Base-by-base conservation (phyloP, 2,329 filamentous ascomycete species). In the Helminthosporium solani region DNA sequence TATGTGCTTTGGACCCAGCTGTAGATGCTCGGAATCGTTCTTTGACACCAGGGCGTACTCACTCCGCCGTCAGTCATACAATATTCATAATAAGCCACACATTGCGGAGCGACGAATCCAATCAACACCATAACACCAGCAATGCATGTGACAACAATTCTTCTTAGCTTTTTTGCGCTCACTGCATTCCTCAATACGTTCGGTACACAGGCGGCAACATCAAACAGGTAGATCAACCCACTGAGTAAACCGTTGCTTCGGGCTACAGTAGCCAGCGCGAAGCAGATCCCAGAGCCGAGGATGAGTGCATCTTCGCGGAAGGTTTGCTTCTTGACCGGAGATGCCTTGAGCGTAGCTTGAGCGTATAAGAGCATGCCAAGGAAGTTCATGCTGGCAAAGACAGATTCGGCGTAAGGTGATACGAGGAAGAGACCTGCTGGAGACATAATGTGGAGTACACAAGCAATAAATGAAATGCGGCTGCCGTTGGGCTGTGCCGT, bases 341-440 rank as follows among this genome's bases (percentile, higher is more conserved):
- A 38, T 35, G 28, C 44, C 21, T 42, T 44, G 27, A 35, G 54
- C 31, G 39, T 60, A 33, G 60, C 74, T 35, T 77, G 75, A 1
- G 81, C 80, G 65, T 92, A 94, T 38, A 86, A 67, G 23, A 87
- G 77, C 60, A 84, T 84, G 1, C 90, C 94, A 0, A 78, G 57
- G 59, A 96, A 88, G 33, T 87, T 87, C 27, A 96, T 74, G 18
- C 88, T 75, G 0, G 92, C 84, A 68, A 90, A 96, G 0, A 85
- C 69, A 52, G 87, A 83, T 73, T 99, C 94, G 8, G 83, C 80
- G 68, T 94, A 95, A 0, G 92, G 90, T 0, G 91, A 86, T 0
- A 87, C 91, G 15, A 99, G 80, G 65, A 99, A 97, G 2, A 96
- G 72, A 0, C 92, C 92, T 0, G 88, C 94, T 0, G 94, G 92